Percentiles rank a stretch among this genome's conserved stretches.
phyloP scores from a whole-genome alignment of 225 moss, liverwort and hornwort genomes.

The Neckera pumila region DNA sequence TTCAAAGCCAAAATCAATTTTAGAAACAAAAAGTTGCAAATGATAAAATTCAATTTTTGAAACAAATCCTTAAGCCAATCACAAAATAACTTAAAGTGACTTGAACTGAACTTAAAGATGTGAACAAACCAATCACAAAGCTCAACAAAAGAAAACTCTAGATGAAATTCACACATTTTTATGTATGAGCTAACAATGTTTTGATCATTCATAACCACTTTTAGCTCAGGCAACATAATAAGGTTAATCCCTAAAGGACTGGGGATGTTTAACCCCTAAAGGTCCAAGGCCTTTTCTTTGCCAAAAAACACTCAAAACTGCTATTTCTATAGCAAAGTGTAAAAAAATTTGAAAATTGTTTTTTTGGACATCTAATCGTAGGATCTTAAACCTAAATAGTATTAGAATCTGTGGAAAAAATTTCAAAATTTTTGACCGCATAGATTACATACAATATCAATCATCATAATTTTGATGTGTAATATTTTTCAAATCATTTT shows the following conservation, averaged over 20 bases:
- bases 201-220: not conserved
- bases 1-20: not conserved
- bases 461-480: not conserved
- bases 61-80: not conserved
- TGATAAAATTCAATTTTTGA: not conserved
- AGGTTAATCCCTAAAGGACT: accelerated
- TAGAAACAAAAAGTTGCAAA: not conserved
- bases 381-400: too few species aligned
- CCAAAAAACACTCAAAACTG: too few species aligned
- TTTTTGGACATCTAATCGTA: too few species aligned
- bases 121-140: not conserved
- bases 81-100: not conserved
- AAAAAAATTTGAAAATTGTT: too few species aligned
- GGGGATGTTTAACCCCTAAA: too few species aligned
- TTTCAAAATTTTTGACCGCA: too few species aligned
- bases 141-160: not conserved
- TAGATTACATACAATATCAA: too few species aligned
- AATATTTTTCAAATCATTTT: not conserved
- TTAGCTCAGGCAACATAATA: not conserved
- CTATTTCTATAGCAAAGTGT: too few species aligned
- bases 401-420: too few species aligned
- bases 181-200: not conserved
- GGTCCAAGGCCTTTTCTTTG: too few species aligned
- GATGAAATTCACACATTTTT: not conserved
- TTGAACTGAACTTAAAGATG: not conserved